Evolutionary conservation across 192 early-diverging fungal genomes (phyloP), one percentile per base, ranked within the genome.

Genomic region (Backusella macrospora): DNA sequence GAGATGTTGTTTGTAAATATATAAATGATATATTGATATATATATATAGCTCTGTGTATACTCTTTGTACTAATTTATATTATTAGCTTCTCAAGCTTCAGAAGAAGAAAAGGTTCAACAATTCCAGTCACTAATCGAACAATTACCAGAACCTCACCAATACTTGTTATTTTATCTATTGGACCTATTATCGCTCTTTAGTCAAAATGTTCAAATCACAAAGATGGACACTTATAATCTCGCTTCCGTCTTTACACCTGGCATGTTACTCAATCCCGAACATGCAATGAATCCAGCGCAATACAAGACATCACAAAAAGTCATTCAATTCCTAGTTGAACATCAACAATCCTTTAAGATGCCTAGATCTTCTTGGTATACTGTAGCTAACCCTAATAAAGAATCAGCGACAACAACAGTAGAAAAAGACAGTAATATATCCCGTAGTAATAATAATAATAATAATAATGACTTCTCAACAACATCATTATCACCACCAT

Each of bases 191-290:
- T 73, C 83, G 0, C 44, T 87, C 5, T 87, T 87, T 45, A 76
- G 81, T 12, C 67, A 79, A 38, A 82, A 86, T 59, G 71, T 84
- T 40, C 79, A 74, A 18, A 80, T 80, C 14, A 92, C 89, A 23
- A 82, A 85, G 18, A 93, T 93, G 92, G 89, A 90, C 66, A 78
- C 88, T 12, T 86, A 84, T 12, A 92, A 92, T 74, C 73, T 93
- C 69, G 92, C 92, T 10, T 88, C 92, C 12, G 89, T 93, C 7
- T 84, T 93, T 75, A 87, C 90, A 73, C 92, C 92, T 1, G 89
- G 91, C 43, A 77, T 93, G 42, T 77, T 93, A 13, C 89, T 89
- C 12, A 89, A 91, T 42, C 91, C 91, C 9, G 83, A 85, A 18
- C 82, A 90, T 48, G 84, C 89, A 71, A 84, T 92, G 76, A 86